A percentile compares a stretch with the other conserved stretches of the same genome.
Conservation (phyloP, 2,329 filamentous ascomycete genomes). For the Pseudogymnoascus sp. region DNA sequence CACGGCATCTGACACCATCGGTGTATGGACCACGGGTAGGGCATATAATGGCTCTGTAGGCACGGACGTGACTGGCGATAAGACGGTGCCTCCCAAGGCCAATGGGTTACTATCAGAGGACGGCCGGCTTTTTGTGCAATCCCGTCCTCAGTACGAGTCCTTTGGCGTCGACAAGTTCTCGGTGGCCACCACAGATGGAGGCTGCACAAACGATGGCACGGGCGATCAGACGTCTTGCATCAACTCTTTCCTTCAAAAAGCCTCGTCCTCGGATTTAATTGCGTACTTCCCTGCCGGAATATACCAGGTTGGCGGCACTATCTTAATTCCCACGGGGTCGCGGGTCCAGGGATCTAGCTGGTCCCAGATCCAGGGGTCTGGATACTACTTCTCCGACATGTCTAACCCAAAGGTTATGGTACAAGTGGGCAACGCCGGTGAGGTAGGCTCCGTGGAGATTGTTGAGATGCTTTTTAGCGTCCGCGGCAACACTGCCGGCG, state of each 20-base stretch:
- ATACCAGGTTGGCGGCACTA: slow-evolving; percentile 41
- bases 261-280: slow-evolving; percentile 38
- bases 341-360: slow-evolving; percentile 33
- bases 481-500: slow-evolving; percentile 49
- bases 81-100: slow-evolving; percentile 26
- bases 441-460: slow-evolving; percentile 50
- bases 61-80: slow-evolving; percentile 31
- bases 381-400: slow-evolving; percentile 41
- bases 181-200: slow-evolving; percentile 36
- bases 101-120: slow-evolving; percentile 36
- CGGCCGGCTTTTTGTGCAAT: slow-evolving; percentile 40
- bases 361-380: slow-evolving; percentile 31
- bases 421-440: slow-evolving; percentile 46
- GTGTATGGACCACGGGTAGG: slow-evolving; percentile 70
- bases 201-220: slow-evolving; percentile 51
- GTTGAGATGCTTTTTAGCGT: slow-evolving; percentile 52
- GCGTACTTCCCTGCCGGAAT: slow-evolving; percentile 48
- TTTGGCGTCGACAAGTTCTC: slow-evolving; percentile 34
- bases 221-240: slow-evolving; percentile 48
- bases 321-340: slow-evolving; percentile 36
- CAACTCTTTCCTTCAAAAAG: slow-evolving; percentile 28
- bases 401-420: slow-evolving; percentile 47
- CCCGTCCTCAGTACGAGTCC: slow-evolving; percentile 47
- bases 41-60: slow-evolving; percentile 40
- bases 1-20: slow-evolving; percentile 49